These are phyloP conservation scores for Jaltomata sinuosa DNA, from an alignment of 257 asterid species.

Conservation along the genomic window DNA sequence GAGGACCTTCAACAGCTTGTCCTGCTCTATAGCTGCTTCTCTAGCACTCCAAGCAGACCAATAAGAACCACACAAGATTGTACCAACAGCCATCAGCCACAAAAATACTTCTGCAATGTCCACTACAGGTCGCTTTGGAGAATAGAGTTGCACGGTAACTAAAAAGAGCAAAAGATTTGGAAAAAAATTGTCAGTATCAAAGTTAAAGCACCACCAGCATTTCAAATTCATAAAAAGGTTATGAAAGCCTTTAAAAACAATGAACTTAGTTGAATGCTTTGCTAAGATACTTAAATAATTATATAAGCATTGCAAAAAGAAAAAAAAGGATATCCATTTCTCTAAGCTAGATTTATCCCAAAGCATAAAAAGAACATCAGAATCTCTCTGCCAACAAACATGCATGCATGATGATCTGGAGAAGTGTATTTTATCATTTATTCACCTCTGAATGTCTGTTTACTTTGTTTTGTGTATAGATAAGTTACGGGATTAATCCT, in stretches of 20 bases:
- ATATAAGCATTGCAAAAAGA: background rate
- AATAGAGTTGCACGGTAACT: slow-evolving; percentile 78
- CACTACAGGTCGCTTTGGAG: slow-evolving; percentile 75
- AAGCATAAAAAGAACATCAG: background rate
- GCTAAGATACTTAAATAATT: background rate
- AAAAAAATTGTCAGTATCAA: background rate
- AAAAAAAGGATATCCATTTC: no score
- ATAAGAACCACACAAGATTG: slow-evolving; percentile 79
- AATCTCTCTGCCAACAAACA: background rate
- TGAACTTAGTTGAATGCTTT: background rate
- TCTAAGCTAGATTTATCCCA: background rate
- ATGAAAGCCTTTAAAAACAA: background rate
- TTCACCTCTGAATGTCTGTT: background rate
- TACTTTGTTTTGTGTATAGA: background rate
- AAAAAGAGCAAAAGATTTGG: background rate
- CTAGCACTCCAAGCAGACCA: slow-evolving; percentile 95
- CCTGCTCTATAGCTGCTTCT: slow-evolving; percentile 74
- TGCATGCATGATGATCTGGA: background rate
- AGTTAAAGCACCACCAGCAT: background rate
- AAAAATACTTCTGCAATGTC: slow-evolving; percentile 93
- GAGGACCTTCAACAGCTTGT: slow-evolving; percentile 63
- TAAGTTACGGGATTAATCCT: background rate
- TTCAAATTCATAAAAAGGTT: background rate
- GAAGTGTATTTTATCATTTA: background rate
- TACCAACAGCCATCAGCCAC: slow-evolving; percentile 91